Percentiles rank a stretch among this genome's conserved stretches.
phyloP scores from a whole-genome alignment of 306 rosid species.

The Rosa lucieae region DNA sequence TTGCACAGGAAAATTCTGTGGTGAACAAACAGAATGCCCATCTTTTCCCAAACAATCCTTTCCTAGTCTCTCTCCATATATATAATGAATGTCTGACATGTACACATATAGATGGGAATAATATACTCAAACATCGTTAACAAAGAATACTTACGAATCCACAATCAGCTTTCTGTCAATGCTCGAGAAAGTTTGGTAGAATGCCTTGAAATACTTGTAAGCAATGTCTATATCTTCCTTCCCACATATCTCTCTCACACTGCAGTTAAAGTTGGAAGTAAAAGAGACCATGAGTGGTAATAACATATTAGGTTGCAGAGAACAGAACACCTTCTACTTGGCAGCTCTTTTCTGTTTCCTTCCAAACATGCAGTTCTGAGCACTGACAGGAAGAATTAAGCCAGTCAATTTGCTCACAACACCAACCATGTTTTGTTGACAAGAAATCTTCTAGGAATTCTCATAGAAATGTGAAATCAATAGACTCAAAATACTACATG shows the following conservation, averaged over 20 bases:
- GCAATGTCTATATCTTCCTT: constrained; percentile 89
- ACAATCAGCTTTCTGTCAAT: constrained; percentile 68
- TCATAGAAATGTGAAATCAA: not conserved
- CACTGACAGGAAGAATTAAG: not conserved
- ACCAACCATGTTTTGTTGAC: not conserved
- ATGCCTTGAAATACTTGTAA: constrained; percentile 88
- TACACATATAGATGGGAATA: not conserved
- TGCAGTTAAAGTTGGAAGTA: constrained; percentile 36
- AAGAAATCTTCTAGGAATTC: not conserved
- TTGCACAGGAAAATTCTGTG: not conserved
- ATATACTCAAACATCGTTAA: not conserved
- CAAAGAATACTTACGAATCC: constrained; percentile 46
- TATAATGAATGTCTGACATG: not conserved
- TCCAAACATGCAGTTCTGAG: not conserved
- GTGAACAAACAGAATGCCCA: no score
- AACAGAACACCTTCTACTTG: not conserved
- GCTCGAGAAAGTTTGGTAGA: constrained; percentile 71
- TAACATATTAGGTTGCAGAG: not conserved
- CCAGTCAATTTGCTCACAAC: not conserved
- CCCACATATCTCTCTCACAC: constrained; percentile 92
- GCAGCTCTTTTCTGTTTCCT: not conserved
- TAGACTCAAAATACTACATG: not conserved
- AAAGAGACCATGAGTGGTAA: not conserved
- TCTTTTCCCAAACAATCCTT: not conserved
- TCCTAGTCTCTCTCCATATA: not conserved